A percentile compares a stretch with the other conserved stretches of the same genome.
These are phyloP conservation scores for Fusarium sp. DNA, from an alignment of 2,329 filamentous ascomycete species.

Conservation along the genomic window DNA sequence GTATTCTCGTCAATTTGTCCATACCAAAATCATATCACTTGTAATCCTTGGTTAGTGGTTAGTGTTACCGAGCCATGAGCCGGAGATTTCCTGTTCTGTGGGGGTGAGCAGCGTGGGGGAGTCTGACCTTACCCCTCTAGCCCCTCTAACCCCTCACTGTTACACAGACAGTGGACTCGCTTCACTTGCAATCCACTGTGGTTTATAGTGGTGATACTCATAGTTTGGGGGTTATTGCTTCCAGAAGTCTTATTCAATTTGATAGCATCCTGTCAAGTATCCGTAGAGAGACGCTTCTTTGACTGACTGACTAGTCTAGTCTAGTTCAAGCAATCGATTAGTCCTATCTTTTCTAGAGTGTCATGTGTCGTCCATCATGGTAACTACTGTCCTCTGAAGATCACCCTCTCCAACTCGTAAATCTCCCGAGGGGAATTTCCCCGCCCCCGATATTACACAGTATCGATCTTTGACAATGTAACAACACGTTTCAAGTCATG, in stretches of 20 bases:
- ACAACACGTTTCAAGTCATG: background rate
- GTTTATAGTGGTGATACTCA: conserved; percentile 6
- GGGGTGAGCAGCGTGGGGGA: conserved; percentile 38
- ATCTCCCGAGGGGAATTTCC: conserved; percentile 1
- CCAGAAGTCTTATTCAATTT: background rate
- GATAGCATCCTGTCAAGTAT: background rate
- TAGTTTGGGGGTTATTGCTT: conserved; percentile 37
- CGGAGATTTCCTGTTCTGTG: background rate
- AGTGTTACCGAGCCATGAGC: conserved; percentile 19
- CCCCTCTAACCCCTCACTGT: conserved; percentile 32
- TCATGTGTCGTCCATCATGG: conserved; percentile 13
- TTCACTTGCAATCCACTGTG: background rate
- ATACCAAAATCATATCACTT: conserved; percentile 4
- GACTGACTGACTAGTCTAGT: too few species aligned
- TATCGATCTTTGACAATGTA: background rate
- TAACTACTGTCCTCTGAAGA: background rate
- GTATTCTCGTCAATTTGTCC: background rate
- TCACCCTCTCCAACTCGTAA: conserved; percentile 19
- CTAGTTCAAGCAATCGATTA: too few species aligned
- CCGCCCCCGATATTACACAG: conserved; percentile 18
- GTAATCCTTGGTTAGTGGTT: conserved; percentile 9
- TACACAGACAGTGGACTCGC: background rate
- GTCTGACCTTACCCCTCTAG: background rate
- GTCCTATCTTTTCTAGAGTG: background rate
- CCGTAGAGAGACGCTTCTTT: background rate